Percentiles rank a stretch among this genome's conserved stretches.
These are phyloP conservation scores for Postia placenta DNA, from an alignment of 768 basidiomycete species.

Conservation along the genomic window DNA sequence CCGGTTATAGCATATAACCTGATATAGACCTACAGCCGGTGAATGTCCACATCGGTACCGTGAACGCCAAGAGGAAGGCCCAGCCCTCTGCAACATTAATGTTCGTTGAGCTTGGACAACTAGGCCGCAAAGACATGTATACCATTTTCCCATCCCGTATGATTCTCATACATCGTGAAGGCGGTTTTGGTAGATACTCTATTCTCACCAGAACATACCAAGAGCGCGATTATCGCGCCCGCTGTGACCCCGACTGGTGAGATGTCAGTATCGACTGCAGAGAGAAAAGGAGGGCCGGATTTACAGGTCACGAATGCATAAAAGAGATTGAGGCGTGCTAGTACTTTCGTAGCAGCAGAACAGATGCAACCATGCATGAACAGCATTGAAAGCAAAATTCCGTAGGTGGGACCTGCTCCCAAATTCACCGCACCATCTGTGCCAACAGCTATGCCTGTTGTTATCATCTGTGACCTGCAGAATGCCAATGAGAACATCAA, in stretches of 20 bases:
- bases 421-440: slow-evolving; percentile 46
- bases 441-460: slow-evolving; percentile 57
- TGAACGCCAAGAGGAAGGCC: slow-evolving; percentile 68
- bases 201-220: slow-evolving; percentile 48
- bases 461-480: slow-evolving; percentile 66
- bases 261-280: not conserved
- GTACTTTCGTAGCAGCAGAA: slow-evolving; percentile 59
- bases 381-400: slow-evolving; percentile 57
- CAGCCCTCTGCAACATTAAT: slow-evolving; percentile 45
- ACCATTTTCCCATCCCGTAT: slow-evolving; percentile 62
- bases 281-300: slow-evolving; percentile 8
- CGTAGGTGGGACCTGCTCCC: slow-evolving; percentile 56
- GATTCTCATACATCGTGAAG: slow-evolving; percentile 64
- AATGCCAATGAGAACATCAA: not conserved
- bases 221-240: slow-evolving; percentile 53
- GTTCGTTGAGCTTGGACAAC: not conserved
- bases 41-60: slow-evolving; percentile 73
- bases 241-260: slow-evolving; percentile 54
- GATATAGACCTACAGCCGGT: slow-evolving; percentile 67
- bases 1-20: no score
- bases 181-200: slow-evolving; percentile 60
- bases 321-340: slow-evolving; percentile 61
- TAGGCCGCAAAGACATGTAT: slow-evolving; percentile 15
- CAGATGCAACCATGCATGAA: slow-evolving; percentile 63
- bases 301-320: slow-evolving; percentile 59